Conservation (phyloP, 306 rosid genomes). For the Canavalia ensiformis region DNA sequence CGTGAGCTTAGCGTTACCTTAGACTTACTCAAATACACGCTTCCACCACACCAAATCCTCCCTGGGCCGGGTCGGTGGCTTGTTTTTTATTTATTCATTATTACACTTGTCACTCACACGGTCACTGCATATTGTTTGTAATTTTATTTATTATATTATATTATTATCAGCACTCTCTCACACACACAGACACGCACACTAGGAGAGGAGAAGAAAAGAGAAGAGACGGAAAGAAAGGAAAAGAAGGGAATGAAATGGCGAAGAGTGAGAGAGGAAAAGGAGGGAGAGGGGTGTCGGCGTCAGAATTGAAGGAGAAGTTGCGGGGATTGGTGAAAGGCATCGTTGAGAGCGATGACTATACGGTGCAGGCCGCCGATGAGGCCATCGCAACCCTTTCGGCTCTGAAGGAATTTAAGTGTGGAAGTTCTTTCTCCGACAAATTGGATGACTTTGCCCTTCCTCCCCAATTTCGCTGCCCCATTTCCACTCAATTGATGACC, state of each 20-base stretch:
- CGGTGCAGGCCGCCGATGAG: conserved; percentile 50
- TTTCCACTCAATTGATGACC: conserved; percentile 73
- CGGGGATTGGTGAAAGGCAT: conserved; percentile 57
- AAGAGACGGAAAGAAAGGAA: background rate
- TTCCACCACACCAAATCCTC: too few relatives aligned
- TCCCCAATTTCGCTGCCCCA: conserved; percentile 75
- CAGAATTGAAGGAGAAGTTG: conserved; percentile 65
- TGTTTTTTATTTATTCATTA: background rate
- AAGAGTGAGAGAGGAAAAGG: conserved; percentile 33
- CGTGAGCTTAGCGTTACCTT: background rate
- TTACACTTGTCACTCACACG: conserved; percentile 12
- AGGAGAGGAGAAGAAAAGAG: background rate
- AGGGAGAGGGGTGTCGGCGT: conserved; percentile 17
- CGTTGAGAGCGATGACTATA: conserved; percentile 60
- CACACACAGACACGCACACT: too few relatives aligned
- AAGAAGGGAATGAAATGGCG: conserved; percentile 53
- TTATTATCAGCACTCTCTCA: too few relatives aligned
- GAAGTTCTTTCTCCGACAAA: conserved; percentile 35
- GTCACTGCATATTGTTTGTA: background rate
- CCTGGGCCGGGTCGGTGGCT: background rate
- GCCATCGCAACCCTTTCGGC: conserved; percentile 62
- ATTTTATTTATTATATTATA: too few relatives aligned
- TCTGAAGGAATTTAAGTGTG: conserved; percentile 56
- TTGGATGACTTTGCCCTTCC: conserved; percentile 55
- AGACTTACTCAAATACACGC: too few relatives aligned